Conservation (phyloP, 257 asterid genomes). For the Misopates orontium region DNA sequence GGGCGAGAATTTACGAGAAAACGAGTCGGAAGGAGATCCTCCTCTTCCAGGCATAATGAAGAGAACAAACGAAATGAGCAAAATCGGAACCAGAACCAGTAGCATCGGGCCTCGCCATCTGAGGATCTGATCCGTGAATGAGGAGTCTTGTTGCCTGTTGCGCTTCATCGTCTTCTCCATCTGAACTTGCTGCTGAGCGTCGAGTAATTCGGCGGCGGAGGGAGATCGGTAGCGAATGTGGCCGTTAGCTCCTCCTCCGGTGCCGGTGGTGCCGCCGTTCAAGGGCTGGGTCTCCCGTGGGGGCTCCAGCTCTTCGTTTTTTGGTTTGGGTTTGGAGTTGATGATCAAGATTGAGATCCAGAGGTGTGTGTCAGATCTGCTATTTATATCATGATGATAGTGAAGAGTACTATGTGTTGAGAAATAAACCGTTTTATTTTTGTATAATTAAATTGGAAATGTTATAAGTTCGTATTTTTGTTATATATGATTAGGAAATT, state of each 20-base stretch:
- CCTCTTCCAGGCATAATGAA: conserved; percentile 39
- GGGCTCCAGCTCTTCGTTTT: conserved; percentile 45
- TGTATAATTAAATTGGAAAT: too few relatives aligned
- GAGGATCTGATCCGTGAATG: conserved; percentile 64
- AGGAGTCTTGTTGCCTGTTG: conserved; percentile 37
- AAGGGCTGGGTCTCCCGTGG: conserved; percentile 41
- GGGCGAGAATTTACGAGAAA: conserved; percentile 41
- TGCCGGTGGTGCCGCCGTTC: conserved; percentile 28
- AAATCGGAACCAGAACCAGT: conserved; percentile 64
- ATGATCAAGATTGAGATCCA: too few relatives aligned
- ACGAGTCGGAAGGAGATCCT: conserved; percentile 25
- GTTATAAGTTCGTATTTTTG: too few relatives aligned
- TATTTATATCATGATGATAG: too few relatives aligned
- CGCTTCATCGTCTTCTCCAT: conserved; percentile 76
- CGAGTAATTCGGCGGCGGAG: conserved; percentile 82
- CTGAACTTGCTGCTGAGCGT: conserved; percentile 60
- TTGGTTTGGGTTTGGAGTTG: too few relatives aligned
- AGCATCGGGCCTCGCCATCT: conserved; percentile 67
- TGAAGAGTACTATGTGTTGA: too few relatives aligned
- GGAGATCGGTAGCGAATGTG: conserved; percentile 97
- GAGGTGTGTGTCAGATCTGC: background rate
- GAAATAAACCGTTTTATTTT: too few relatives aligned
- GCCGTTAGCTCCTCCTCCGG: conserved; percentile 60
- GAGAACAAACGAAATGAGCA: conserved; percentile 46
- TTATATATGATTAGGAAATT: too few relatives aligned